Conservation (phyloP, 345 rosid species). For the Moringa oleifera region DNA sequence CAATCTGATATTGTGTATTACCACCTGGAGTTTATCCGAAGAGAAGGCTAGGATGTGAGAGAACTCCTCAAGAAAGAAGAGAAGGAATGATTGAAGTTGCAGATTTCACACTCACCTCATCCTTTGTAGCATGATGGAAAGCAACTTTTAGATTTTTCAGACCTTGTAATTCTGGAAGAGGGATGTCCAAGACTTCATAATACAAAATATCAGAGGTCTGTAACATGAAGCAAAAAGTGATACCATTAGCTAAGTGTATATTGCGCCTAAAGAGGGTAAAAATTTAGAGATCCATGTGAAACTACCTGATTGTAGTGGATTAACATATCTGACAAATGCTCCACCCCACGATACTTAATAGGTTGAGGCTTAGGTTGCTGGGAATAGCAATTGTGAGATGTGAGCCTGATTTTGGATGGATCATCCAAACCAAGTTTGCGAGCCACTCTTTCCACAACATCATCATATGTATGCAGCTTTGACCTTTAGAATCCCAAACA, state of each 20-base stretch:
- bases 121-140: conserved; percentile 76
- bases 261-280: neutral
- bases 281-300: conserved; percentile 5
- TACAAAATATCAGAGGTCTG: conserved; percentile 95
- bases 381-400: conserved; percentile 97
- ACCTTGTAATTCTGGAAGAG: conserved; percentile 95
- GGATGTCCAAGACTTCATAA: conserved; percentile 96
- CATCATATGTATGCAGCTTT: conserved; percentile 78
- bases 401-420: conserved; percentile 85
- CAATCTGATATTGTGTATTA: conserved; percentile 77
- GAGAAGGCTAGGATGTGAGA: conserved; percentile 11
- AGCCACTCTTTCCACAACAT: conserved; percentile 87
- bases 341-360: conserved; percentile 81
- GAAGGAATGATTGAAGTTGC: conserved; percentile 8
- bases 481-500: conserved; percentile 52
- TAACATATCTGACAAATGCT: conserved; percentile 87
- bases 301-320: conserved; percentile 88
- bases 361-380: conserved; percentile 98
- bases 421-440: conserved; percentile 76
- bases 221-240: conserved; percentile 20
- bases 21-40: conserved; percentile 41
- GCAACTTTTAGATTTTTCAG: conserved; percentile 90
- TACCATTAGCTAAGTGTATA: conserved; percentile 9
- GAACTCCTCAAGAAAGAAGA: neutral
- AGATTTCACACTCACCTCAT: conserved; percentile 47